Conservation (phyloP, 2,329 filamentous ascomycete genomes). For the Diaporthe caulivora region DNA sequence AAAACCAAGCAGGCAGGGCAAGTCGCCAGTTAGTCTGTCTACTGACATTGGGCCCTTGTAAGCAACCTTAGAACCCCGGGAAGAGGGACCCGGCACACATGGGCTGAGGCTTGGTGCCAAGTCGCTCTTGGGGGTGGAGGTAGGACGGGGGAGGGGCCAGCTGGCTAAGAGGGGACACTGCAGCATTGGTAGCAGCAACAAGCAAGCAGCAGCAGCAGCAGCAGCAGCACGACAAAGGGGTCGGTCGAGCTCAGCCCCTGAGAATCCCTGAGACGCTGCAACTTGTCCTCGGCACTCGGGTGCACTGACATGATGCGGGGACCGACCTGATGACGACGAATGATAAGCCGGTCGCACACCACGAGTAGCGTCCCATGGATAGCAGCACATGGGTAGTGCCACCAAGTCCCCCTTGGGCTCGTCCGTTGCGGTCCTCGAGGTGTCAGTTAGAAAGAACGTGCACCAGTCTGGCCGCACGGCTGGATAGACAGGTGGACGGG, state of each 20-base stretch:
- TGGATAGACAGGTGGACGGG: neutral
- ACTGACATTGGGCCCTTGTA: slow-evolving; percentile 26
- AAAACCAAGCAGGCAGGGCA: slow-evolving; percentile 2
- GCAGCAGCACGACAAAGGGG: slow-evolving; percentile 22
- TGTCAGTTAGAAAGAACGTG: slow-evolving; percentile 14
- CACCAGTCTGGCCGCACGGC: neutral
- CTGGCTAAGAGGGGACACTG: neutral
- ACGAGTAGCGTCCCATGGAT: slow-evolving; percentile 29
- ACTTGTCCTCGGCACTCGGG: slow-evolving; percentile 11
- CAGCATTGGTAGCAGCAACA: too few relatives aligned
- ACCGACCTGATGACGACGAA: slow-evolving; percentile 30
- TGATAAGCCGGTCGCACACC: slow-evolving; percentile 29
- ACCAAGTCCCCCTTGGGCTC: neutral
- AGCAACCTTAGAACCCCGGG: slow-evolving; percentile 2
- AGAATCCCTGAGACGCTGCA: neutral
- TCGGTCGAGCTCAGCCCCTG: slow-evolving; percentile 25
- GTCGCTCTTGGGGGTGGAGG: slow-evolving; percentile 14
- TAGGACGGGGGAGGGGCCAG: slow-evolving; percentile 2
- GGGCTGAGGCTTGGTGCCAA: slow-evolving; percentile 25
- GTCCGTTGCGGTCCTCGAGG: neutral
- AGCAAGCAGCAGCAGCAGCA: neutral
- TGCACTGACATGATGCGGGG: slow-evolving; percentile 11
- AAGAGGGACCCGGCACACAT: slow-evolving; percentile 4
- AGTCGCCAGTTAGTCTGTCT: slow-evolving; percentile 18
- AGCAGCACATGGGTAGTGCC: neutral